Evolutionary conservation across 225 moss, liverwort and hornwort genomes (phyloP), one percentile per base, ranked within the genome.

Genomic region (Straminergon stramineum): DNA sequence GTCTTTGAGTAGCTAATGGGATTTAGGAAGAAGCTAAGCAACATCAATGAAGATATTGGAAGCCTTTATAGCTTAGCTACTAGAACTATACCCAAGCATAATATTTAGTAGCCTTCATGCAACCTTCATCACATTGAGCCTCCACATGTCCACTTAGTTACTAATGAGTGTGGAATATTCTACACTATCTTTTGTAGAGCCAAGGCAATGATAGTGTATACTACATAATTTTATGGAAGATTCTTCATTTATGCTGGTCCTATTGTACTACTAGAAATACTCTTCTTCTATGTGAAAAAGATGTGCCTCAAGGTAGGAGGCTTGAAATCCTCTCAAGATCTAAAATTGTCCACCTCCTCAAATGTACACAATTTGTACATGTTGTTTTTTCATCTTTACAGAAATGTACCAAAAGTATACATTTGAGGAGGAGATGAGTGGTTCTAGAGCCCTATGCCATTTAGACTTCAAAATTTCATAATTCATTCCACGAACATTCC

Each of bases 21-120:
- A 75, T 18, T 30, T 1, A 31, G 0, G 18, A 48, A 75, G 6
- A 75, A 51, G 18, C 18, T 51, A 0, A 0, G 2, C 0, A 7
- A 1, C 11, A 30, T 48, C 31, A 75, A 51, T 48, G 11, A 31
- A 75, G 14, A 31, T 75, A 6, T 4, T 48, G 17, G 9, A 43
- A 28, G 17, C 10, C 2, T 28, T 27, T 43, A 9, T 17, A 8
- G 28, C 41, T 43, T 45, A 28, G 6, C 6, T 45, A 28, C 17
- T 43, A 43, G 15, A 43, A 43, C 27, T 17, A 43, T 43, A 5
- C 0, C 10, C 28, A 74, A 43, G 8, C 2, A 43, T 31, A 18
- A 30, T 18, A 74, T 27, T 27, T 0, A 17, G 0, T 73, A 27
- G 10, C 10, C 74, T 30, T 45, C 10, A 17, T 45, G 10, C 30